Evolutionary conservation across 345 rosid genomes (phyloP), one percentile per base, ranked within the genome.

Genomic region (Cardiospermum halicacabum): DNA sequence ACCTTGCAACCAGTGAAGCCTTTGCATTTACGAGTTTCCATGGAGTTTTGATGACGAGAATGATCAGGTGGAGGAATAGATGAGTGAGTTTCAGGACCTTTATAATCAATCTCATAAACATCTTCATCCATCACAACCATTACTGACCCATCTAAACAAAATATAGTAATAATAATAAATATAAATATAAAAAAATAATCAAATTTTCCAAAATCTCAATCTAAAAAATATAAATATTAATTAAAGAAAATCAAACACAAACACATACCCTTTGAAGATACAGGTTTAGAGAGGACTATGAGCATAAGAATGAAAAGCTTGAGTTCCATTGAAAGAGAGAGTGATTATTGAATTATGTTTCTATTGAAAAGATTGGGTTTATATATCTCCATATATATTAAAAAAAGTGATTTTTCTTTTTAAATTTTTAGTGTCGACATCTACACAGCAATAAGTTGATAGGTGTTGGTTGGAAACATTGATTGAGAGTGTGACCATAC

Each of bases 51-150:
- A 10, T 43, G 49, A 37, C 56, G 75, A 69, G 69, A 74, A 30
- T 62, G 77, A 56, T 64, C 72, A 8, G 84, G 84, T 7, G 84
- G 82, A 56, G 84, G 80, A 32, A 60, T 62, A 4, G 81, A 75
- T 0, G 81, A 60, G 54, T 82, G 84, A 25, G 87, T 80, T 73
- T 80, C 76, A 5, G 87, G 87, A 54, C 87, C 87, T 69, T 79
- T 77, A 28, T 82, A 82, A 56, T 82, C 87, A 24, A 82, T 77
- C 24, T 75, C 82, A 48, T 82, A 73, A 1, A 71, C 63, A 24
- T 69, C 75, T 7, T 74, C 51, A 16, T 43, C 79, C 47, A 16
- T 54, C 43, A 11, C 64, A n/a, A 25, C 67, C 36, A 22, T 2
- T 22, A 30, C 8, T 27, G 11, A 45, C 32, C 31, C 66, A 7